Base-by-base conservation (phyloP, 2,329 filamentous ascomycete genomes). In the Monosporascus sp. region DNA sequence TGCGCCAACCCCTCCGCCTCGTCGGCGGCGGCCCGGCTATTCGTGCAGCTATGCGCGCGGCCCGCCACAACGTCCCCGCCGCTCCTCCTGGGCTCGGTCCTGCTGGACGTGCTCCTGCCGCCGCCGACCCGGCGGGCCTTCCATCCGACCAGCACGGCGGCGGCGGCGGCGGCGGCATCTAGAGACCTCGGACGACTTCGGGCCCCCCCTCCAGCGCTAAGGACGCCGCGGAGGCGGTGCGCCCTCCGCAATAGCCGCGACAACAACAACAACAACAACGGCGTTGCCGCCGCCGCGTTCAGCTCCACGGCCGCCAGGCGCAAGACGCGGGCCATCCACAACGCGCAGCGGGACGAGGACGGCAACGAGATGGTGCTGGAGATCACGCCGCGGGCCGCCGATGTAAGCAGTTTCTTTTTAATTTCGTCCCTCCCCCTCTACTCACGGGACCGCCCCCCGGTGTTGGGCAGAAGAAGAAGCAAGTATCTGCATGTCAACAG, bases 281-380 rank as follows among this genome's bases (percentile, higher is more conserved):
- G 20, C 50, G 14, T 49, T 43, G 8, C 46, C 26, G 9, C 44
- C 37, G 51, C 43, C 8, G 40, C 31, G 8, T 80, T 81, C 53
- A 68, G 72, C 26, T 66, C 68, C 20, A 72, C 77, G 2, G 37
- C 65, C 1, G 22, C 62, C 7, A 65, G 65, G 49, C 59, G 62
- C 28, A 72, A 71, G 55, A 86, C 83, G 0, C 69, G 71, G 31
- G 77, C 77, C 43, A 71, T 84, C 5, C 70, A 77, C 58, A 96
- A 97, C 67, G 89, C 91, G 0, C 84, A 87, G 60, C 80, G 79
- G 52, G 89, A 94, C 68, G 89, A 95, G 35, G 84, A 92, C 52
- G 93, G 93, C 26, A 87, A 90, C n/a, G 82, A 87, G 20, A 91
- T 96, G 85, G 75, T 76, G 62, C 79, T 99, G 24, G 86, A 87